Base-by-base conservation (phyloP, 2,329 filamentous ascomycete species). In the Apiospora arundinis region DNA sequence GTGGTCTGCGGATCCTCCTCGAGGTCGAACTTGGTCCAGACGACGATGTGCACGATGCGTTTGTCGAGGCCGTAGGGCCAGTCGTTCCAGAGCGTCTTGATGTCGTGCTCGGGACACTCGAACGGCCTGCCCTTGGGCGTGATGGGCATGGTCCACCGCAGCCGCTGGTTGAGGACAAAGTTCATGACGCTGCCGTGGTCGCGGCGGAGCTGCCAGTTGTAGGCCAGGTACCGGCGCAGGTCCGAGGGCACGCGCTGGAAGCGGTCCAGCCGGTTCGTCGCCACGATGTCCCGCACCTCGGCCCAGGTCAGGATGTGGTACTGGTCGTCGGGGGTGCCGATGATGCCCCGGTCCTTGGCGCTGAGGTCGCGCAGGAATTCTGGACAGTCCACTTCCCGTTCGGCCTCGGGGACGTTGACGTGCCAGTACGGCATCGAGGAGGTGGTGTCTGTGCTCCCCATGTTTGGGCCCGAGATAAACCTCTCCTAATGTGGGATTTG, bases 11-110 rank as follows among this genome's bases (percentile, higher is more conserved):
- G 81, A 76, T 96, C 91, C 71, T 95, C 92, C 69, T 90, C 87
- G 32, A 98, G 85, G 67, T 88, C 86, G 78, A 97, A 97, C 81
- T 97, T 97, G 67, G 93, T 96, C 95, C 95, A 98, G 16, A 97
- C 90, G 6, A 97, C 93, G 2, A 98, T 85, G 80, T 98, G 95
- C 21, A 93, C 89, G 74, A 97, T 95, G 69, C 88, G 86, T 66
- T 85, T 79, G 76, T 96, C 94, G 69, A 98, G 86, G 0, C 94
- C 95, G 78, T 98, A 98, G 0, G 95, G 95, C 93, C 95, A 98
- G 85, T 98, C 95, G 79, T 98, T 98, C 82, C 89, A 90, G 52
- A 97, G 81, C 67, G 97, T 91, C 80, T 91, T 94, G 76, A 92
- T 83, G 77, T 96, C 92, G 2, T 23, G 16, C 12, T 84, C 83